Percentiles rank a stretch among this genome's conserved stretches.
These are phyloP conservation scores for Aspergillus campestris DNA, from an alignment of 495 filamentous ascomycete genomes.

Conservation along the genomic window DNA sequence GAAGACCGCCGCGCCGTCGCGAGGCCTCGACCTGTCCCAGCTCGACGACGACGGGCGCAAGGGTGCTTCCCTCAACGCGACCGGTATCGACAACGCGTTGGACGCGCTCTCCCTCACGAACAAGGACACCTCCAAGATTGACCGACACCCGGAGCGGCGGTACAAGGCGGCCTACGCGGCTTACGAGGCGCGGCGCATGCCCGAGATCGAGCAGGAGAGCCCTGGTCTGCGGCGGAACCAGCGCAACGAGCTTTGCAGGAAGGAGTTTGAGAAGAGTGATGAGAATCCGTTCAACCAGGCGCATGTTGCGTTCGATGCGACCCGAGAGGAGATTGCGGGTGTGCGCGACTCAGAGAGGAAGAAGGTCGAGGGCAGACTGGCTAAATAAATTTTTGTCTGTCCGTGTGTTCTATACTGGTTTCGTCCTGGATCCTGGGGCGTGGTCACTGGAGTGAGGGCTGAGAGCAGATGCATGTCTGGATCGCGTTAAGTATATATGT, in stretches of 20 bases:
- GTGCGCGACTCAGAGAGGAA: conserved; percentile 57
- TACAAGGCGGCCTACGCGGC: conserved; percentile 83
- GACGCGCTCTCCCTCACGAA: conserved; percentile 67
- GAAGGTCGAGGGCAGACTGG: conserved; percentile 67
- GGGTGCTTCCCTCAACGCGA: conserved; percentile 55
- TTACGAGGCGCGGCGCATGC: conserved; percentile 74
- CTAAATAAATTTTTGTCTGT: conserved; percentile 15
- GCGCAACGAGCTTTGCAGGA: conserved; percentile 66
- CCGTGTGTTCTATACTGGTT: background rate
- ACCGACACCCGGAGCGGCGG: conserved; percentile 76
- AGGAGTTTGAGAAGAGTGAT: conserved; percentile 85
- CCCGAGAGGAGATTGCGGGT: conserved; percentile 66
- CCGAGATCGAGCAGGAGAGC: conserved; percentile 76
- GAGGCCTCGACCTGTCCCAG: conserved; percentile 59
- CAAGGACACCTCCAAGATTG: conserved; percentile 53
- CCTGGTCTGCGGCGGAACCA: conserved; percentile 71
- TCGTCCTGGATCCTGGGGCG: background rate
- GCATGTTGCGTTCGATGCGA: conserved; percentile 61
- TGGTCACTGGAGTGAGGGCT: no score
- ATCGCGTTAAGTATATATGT: no score
- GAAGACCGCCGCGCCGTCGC: conserved; percentile 47
- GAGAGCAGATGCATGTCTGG: no score
- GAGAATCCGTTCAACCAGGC: conserved; percentile 94
- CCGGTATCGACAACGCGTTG: conserved; percentile 84
- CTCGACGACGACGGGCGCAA: conserved; percentile 49